phyloP scores from a whole-genome alignment of 306 rosid species.

The Glycyrrhiza uralensis region DNA sequence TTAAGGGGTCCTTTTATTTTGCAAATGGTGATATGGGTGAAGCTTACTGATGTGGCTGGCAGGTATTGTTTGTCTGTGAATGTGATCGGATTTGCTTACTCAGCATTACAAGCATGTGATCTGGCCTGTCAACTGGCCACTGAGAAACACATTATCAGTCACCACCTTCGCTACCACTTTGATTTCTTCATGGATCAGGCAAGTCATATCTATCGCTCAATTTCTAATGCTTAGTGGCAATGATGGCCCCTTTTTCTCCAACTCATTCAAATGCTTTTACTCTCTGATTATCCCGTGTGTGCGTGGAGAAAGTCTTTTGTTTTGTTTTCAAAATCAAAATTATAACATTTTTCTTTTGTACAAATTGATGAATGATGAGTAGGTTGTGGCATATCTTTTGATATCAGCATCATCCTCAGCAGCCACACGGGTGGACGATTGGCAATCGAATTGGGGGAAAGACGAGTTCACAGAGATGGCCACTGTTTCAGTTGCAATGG shows the following conservation, averaged over 20 bases:
- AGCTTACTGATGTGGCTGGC: slow-evolving; percentile 34
- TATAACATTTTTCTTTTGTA: background rate
- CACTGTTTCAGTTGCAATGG: slow-evolving; percentile 73
- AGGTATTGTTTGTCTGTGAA: slow-evolving; percentile 86
- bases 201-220: slow-evolving; percentile 22
- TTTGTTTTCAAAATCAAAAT: too few species aligned
- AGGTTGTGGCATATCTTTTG: slow-evolving; percentile 87
- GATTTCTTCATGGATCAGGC: slow-evolving; percentile 93
- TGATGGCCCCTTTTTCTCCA: background rate
- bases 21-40: too few species aligned
- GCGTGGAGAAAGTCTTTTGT: too few species aligned
- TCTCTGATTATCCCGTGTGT: background rate
- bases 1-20: too few species aligned
- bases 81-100: slow-evolving; percentile 64
- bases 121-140: slow-evolving; percentile 46
- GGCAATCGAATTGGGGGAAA: slow-evolving; percentile 97
- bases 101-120: slow-evolving; percentile 68
- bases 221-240: too few species aligned
- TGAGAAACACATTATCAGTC: slow-evolving; percentile 42
- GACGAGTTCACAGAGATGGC: slow-evolving; percentile 93
- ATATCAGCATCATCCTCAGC: slow-evolving; percentile 90
- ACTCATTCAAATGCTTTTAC: background rate
- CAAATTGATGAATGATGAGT: slow-evolving; percentile 18
- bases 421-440: slow-evolving; percentile 82
- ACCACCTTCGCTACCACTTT: slow-evolving; percentile 53